These are phyloP conservation scores for Carex pumila DNA, from an alignment of 176 grass and related monocot species.

Conservation along the genomic window DNA sequence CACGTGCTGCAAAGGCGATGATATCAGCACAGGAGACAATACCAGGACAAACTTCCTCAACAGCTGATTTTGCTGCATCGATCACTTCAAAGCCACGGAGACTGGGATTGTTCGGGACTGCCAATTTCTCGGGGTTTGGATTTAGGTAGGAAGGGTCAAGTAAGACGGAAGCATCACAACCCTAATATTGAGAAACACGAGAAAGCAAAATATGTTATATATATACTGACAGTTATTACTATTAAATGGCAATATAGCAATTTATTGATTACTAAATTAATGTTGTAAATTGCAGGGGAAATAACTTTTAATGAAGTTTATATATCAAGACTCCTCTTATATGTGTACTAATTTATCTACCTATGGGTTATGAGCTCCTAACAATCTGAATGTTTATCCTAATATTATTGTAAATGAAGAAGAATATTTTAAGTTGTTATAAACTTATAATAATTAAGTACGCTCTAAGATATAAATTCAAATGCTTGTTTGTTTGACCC, in stretches of 20 bases:
- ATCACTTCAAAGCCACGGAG: conserved; percentile 9
- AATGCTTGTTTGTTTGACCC: no score
- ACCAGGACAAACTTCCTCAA: neutral
- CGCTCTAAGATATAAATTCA: no score
- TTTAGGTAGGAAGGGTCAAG: neutral
- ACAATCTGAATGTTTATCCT: no score
- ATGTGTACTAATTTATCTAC: no score
- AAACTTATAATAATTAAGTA: no score
- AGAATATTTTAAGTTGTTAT: no score
- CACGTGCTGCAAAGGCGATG: conserved; percentile 5
- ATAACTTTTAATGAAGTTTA: no score
- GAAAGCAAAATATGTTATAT: neutral
- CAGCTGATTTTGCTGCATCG: neutral
- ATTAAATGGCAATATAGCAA: neutral
- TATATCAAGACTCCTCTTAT: no score
- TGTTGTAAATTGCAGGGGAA: no score
- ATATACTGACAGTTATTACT: neutral
- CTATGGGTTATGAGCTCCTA: no score
- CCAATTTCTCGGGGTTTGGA: neutral
- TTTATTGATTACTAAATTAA: no score
- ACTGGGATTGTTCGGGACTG: neutral
- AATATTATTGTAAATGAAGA: no score
- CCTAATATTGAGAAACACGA: neutral
- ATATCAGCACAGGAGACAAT: neutral
- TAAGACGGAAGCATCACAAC: neutral